These are phyloP conservation scores for Wickerhamiella alocasiicola DNA, from an alignment of 805 yeast genomes.

Conservation along the genomic window DNA sequence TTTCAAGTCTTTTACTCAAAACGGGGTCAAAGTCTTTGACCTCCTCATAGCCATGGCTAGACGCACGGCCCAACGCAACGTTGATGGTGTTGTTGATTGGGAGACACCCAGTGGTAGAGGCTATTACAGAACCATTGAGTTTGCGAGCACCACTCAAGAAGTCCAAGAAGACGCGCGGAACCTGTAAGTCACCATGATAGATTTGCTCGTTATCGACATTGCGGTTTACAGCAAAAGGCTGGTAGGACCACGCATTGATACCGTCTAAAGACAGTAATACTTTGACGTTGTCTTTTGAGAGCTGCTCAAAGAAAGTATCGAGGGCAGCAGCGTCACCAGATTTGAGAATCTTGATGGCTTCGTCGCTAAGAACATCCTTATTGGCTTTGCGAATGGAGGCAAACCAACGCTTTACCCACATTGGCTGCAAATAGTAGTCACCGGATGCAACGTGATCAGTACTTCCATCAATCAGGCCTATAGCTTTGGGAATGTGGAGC, in stretches of 20 bases:
- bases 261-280: slow-evolving; percentile 62
- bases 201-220: slow-evolving; percentile 44
- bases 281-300: slow-evolving; percentile 30
- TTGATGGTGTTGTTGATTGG: slow-evolving; percentile 43
- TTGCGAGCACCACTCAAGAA: slow-evolving; percentile 44
- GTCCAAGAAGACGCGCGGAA: slow-evolving; percentile 45
- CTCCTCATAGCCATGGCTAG: slow-evolving; percentile 46
- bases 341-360: slow-evolving; percentile 11
- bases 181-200: slow-evolving; percentile 48
- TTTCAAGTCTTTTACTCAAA: slow-evolving; percentile 37
- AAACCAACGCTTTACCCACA: slow-evolving; percentile 52
- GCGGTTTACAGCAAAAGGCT: slow-evolving; percentile 47
- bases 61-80: slow-evolving; percentile 42
- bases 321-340: slow-evolving; percentile 12
- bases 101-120: slow-evolving; percentile 49
- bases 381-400: slow-evolving; percentile 40
- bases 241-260: slow-evolving; percentile 47
- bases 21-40: slow-evolving; percentile 39
- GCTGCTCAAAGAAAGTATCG: slow-evolving; percentile 8
- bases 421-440: slow-evolving; percentile 56
- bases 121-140: slow-evolving; percentile 48
- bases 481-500: slow-evolving; percentile 53
- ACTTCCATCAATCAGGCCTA: slow-evolving; percentile 55
- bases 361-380: slow-evolving; percentile 27
- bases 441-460: slow-evolving; percentile 45